Conservation (phyloP, 192 early-diverging fungal genomes). For the Phycomyces blakesleeanus region DNA sequence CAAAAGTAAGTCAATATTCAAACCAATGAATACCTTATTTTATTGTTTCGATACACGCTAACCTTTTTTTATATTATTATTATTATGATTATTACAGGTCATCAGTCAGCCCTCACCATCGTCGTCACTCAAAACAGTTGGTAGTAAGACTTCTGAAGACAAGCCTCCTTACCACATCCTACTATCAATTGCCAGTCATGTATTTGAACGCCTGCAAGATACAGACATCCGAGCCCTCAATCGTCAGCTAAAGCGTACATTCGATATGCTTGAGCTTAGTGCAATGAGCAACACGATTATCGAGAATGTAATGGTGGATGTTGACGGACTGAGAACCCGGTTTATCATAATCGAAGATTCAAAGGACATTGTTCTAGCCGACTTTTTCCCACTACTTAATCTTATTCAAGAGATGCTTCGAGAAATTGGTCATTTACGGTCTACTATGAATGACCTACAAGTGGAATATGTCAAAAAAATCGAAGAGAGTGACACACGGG, state of each 20-base stretch:
- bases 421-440: constrained; percentile 47
- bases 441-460: constrained; percentile 59
- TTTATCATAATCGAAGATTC: constrained; percentile 45
- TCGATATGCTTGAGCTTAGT: constrained; percentile 55
- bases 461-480: constrained; percentile 55
- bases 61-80: background rate
- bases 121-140: background rate
- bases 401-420: constrained; percentile 43
- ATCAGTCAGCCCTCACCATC: constrained; percentile 2
- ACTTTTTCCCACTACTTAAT: constrained; percentile 47
- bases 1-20: background rate
- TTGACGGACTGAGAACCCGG: constrained; percentile 38
- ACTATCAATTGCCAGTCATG: background rate
- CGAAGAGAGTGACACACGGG: constrained; percentile 25
- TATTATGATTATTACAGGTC: background rate
- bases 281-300: constrained; percentile 54
- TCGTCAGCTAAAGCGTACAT: constrained; percentile 43
- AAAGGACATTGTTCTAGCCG: background rate
- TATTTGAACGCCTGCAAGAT: constrained; percentile 41
- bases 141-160: background rate
- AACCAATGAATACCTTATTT: too few species aligned
- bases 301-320: constrained; percentile 47
- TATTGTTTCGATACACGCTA: background rate
- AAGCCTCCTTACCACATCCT: constrained; percentile 1
- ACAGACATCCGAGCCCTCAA: constrained; percentile 54